Conservation (phyloP, 331 rosid species). For the Quercus phellos region DNA sequence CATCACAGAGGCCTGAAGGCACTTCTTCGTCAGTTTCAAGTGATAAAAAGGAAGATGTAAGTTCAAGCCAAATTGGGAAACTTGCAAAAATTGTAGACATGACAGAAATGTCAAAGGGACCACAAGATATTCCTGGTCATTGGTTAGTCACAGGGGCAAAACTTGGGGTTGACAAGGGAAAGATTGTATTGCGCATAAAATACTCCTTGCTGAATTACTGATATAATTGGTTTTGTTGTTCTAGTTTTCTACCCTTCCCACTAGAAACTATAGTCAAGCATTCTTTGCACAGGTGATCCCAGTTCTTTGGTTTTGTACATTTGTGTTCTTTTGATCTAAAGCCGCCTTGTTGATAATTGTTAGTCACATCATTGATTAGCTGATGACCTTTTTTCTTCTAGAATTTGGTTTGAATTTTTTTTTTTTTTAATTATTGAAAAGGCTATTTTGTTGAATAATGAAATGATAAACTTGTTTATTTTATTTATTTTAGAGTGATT, state of each 20-base stretch:
- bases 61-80: constrained; percentile 61
- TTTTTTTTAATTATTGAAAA: background rate
- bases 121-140: constrained; percentile 96
- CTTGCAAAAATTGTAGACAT: constrained; percentile 76
- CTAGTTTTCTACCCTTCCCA: constrained; percentile 24
- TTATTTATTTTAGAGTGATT: background rate
- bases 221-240: constrained; percentile 23
- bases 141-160: constrained; percentile 99
- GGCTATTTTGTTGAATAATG: background rate
- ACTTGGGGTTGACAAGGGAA: constrained; percentile 96
- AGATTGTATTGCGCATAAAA: constrained; percentile 76
- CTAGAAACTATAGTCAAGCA: constrained; percentile 52
- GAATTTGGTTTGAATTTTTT: constrained; percentile 28
- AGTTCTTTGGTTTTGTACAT: constrained; percentile 54
- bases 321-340: constrained; percentile 35
- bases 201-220: constrained; percentile 90
- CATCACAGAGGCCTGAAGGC: constrained; percentile 49
- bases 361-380: constrained; percentile 30
- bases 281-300: constrained; percentile 74
- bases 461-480: constrained; percentile 1
- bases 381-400: constrained; percentile 21
- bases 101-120: constrained; percentile 95
- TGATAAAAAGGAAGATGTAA: constrained; percentile 67
- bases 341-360: constrained; percentile 24
- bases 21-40: constrained; percentile 64